Base-by-base conservation (phyloP, 2,329 filamentous ascomycete species). In the Magnaporthiopsis rhizophila region DNA sequence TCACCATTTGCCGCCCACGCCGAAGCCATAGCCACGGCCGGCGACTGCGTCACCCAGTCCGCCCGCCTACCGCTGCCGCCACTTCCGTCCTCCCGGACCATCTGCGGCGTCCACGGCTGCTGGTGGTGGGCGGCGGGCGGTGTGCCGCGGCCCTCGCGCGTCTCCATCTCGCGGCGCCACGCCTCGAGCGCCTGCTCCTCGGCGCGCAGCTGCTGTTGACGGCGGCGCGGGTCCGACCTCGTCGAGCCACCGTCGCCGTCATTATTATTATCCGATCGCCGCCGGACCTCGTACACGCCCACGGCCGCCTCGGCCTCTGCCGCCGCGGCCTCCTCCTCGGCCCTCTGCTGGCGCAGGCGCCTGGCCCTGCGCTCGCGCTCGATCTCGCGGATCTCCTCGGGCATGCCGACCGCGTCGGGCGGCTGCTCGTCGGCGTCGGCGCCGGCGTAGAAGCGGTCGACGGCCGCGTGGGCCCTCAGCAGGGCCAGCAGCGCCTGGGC, bases 321-420 rank as follows among this genome's bases (percentile, higher is more conserved):
- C 11, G 61, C 64, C 64, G 62, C 28, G 58, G 63, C 60, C 15
- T 67, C 65, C 21, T 62, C 58, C 57, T 68, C 66, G 18, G 50
- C 57, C 21, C 62, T 64, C 18, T 30, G 62, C 56, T 38, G 61
- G 58, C 67, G 64, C 38, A 65, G 61, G 24, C n/a, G 21, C 18
- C 66, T 63, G 30, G 65, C 67, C 26, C 56, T 53, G 18, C 61
- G 65, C 38, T 65, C 63, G 24, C 65, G 65, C 38, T 64, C 67
- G 24, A 66, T 63, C 61, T 67, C 65, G 34, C 61, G 62, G 34
- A 69, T 66, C n/a, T 68, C 64, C 9, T 66, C 65, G 26, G 67
- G 68, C 28, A 68, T 61, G 9, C 66, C 66, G 3, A 67, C 62
- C 18, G 68, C 68, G 57, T 60, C 63, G 0, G 59, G 28, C 56